A percentile compares a stretch with the other conserved stretches of the same genome.
phyloP scores from a whole-genome alignment of 1,139 yeast species.

The Hyphopichia fennica region DNA sequence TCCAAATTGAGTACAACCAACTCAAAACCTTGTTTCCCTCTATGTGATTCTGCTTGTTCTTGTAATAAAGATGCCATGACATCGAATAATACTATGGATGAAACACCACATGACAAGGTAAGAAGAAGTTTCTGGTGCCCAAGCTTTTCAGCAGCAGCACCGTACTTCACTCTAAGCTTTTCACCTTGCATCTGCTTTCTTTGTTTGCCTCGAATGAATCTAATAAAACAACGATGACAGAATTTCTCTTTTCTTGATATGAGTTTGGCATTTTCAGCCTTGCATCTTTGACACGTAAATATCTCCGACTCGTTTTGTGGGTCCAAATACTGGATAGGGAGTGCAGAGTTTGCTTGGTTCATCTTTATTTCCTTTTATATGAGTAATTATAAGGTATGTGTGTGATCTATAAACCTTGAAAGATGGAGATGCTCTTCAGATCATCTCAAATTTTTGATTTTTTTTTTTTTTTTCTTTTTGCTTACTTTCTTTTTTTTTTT shows the following conservation, averaged over 20 bases:
- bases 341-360: conserved; percentile 2
- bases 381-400: background rate
- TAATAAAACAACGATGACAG: conserved; percentile 67
- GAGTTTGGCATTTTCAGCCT: conserved; percentile 43
- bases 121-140: conserved; percentile 50
- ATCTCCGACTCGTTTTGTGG: conserved; percentile 3
- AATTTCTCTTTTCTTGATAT: conserved; percentile 69
- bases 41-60: conserved; percentile 60
- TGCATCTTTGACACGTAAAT: conserved; percentile 51
- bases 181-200: conserved; percentile 74
- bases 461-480: background rate
- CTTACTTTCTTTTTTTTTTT: background rate
- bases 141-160: conserved; percentile 25
- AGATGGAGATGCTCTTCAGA: background rate
- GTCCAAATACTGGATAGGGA: conserved; percentile 20
- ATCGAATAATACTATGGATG: conserved; percentile 70
- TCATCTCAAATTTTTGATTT: background rate
- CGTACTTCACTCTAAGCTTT: conserved; percentile 67
- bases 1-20: conserved; percentile 56
- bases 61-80: conserved; percentile 58
- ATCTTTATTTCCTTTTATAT: background rate
- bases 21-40: conserved; percentile 69
- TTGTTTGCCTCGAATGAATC: conserved; percentile 76
- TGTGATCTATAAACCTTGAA: too few relatives aligned
- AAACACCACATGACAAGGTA: conserved; percentile 63